Evolutionary conservation across 2,329 filamentous ascomycete genomes (phyloP).

Genomic region (Aschersonia sp.): DNA sequence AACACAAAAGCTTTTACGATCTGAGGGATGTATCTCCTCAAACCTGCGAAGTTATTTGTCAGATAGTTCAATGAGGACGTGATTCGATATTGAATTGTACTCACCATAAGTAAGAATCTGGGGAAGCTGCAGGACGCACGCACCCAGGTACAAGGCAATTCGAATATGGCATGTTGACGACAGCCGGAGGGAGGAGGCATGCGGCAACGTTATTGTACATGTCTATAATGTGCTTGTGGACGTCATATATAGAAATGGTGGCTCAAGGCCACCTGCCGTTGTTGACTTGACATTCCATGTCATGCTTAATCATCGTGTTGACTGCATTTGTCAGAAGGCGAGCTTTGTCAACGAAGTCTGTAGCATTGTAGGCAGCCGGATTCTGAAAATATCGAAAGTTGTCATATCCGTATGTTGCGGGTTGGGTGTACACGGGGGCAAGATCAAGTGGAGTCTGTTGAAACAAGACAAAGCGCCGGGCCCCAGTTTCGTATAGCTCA

Average conservation of each 20-base stretch:
- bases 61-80: neutral
- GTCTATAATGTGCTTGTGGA: neutral
- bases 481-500: neutral
- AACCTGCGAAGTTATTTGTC: neutral
- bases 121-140: neutral
- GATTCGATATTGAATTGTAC: neutral
- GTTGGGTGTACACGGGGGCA: neutral
- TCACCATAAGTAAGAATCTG: neutral
- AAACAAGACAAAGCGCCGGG: neutral
- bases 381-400: neutral
- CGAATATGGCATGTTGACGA: neutral
- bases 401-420: neutral
- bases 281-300: neutral
- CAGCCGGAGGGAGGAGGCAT: neutral
- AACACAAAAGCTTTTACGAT: neutral
- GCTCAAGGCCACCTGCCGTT: neutral
- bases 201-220: neutral
- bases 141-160: neutral
- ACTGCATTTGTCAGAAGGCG: neutral
- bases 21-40: neutral
- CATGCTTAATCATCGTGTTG: neutral
- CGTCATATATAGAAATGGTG: neutral
- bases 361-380: neutral
- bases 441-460: neutral
- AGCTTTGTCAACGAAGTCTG: neutral